Conservation (phyloP, 2,329 filamentous ascomycete genomes). For the Penicillium sp. region DNA sequence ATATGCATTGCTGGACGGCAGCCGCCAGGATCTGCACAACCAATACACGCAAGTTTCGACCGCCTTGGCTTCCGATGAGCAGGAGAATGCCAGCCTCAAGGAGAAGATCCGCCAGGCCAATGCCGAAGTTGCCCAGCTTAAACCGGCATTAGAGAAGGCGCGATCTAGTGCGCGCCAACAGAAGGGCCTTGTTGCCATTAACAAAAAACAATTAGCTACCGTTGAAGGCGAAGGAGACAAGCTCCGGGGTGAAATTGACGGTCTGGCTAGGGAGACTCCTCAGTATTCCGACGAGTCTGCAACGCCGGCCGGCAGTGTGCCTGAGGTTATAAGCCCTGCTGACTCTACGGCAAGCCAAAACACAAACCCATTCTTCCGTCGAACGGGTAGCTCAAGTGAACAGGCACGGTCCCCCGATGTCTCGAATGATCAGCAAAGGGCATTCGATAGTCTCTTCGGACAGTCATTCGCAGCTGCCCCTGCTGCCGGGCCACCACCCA, state of each 20-base stretch:
- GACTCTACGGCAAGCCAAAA: conserved; percentile 62
- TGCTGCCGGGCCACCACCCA: conserved; percentile 51
- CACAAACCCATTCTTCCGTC: conserved; percentile 94
- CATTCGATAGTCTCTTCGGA: conserved; percentile 86
- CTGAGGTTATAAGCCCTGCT: conserved; percentile 66
- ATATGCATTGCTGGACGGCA: conserved; percentile 77
- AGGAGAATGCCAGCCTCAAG: conserved; percentile 81
- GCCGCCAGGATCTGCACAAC: conserved; percentile 74
- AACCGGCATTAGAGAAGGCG: conserved; percentile 89
- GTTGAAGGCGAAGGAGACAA: conserved; percentile 87
- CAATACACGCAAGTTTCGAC: conserved; percentile 76
- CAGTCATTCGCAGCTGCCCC: conserved; percentile 57
- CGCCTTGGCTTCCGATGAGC: conserved; percentile 79
- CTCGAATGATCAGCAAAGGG: conserved; percentile 57
- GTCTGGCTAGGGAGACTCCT: conserved; percentile 61
- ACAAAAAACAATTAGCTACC: conserved; percentile 93
- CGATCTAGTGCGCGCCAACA: conserved; percentile 90
- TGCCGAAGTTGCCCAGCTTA: conserved; percentile 76
- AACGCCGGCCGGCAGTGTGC: conserved; percentile 40
- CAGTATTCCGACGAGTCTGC: conserved; percentile 56
- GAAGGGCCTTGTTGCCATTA: conserved; percentile 94
- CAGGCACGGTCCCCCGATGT: conserved; percentile 50
- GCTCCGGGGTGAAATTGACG: conserved; percentile 73
- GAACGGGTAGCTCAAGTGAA: conserved; percentile 48
- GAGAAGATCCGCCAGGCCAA: conserved; percentile 84